Evolutionary conservation across 192 early-diverging fungal species (phyloP), one percentile per base, ranked within the genome.

Genomic region (Umbelopsis sp.): DNA sequence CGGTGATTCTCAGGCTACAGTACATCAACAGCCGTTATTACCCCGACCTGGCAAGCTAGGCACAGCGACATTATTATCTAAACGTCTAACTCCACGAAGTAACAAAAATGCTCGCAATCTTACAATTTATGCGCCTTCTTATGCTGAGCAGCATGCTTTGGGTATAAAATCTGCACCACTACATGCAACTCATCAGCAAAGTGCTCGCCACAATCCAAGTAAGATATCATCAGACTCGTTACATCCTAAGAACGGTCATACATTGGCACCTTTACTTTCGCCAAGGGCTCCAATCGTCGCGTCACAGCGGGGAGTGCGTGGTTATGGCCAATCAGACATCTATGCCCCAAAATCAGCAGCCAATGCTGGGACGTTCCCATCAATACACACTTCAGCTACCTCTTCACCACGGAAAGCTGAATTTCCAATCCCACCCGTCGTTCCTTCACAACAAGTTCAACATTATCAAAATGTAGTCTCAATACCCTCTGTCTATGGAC

Each of bases 81-180:
- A 75, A 65, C 70, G 70, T 31, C 70, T 78, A 7, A 79, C 81
- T 8, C 77, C 77, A 9, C 79, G 68, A 73, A 76, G 76, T 10
- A 73, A 77, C 36, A 83, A 83, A 45, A 83, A 86, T 45, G 75
- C 80, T 53, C 79, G 81, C 45, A 80, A 81, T 20, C 45, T 86
- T 34, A 83, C 84, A 3, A 86, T 86, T 54, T 82, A 75, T 75
- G 76, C 84, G 10, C 84, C 84, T 2, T 80, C 84, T 3, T 85
- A 85, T 38, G 74, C 72, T 59, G 81, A 85, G 21, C 79, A 81
- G 10, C 31, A 66, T 52, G 41, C 74, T 3, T 47, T 78, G 8
- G 79, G 77, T 2, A 81, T 85, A 21, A 78, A 80, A n/a, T 83
- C 84, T 41, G 84, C 84, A 45, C 84, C 84, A 21, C 41, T 85